These are phyloP conservation scores for Tuber aestivum DNA, from an alignment of 495 filamentous ascomycete genomes.

Conservation along the genomic window DNA sequence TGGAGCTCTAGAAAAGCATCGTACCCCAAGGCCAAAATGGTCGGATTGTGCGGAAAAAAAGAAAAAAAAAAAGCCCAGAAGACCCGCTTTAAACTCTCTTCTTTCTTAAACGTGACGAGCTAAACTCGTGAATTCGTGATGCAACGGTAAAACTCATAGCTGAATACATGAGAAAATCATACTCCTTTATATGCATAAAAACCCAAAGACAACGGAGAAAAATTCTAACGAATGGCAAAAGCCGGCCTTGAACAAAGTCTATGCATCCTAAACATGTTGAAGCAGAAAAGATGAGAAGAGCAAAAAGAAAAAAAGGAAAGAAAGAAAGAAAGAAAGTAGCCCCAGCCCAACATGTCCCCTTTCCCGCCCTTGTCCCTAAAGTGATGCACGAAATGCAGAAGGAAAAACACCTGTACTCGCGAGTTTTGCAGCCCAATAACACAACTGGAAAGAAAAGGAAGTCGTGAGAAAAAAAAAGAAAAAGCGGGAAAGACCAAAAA, in stretches of 20 bases:
- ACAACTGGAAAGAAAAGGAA: background rate
- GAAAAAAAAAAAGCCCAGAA: background rate
- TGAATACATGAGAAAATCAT: background rate
- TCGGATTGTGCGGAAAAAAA: background rate
- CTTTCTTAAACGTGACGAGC: background rate
- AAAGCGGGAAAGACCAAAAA: background rate
- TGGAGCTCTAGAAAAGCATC: background rate
- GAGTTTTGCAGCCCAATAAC: background rate
- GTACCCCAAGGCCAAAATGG: background rate
- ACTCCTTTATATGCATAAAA: constrained; percentile 1
- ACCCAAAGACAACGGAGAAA: background rate
- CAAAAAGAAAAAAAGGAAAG: background rate
- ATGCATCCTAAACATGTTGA: background rate
- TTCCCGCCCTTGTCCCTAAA: background rate
- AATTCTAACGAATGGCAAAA: background rate
- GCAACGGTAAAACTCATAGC: background rate
- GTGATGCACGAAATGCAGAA: background rate
- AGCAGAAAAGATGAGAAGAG: constrained; percentile 4
- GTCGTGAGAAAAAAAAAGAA: background rate
- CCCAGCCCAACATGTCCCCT: background rate
- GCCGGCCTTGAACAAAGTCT: background rate
- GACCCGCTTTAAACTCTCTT: background rate
- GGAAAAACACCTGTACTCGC: background rate
- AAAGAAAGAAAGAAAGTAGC: background rate
- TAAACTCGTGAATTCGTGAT: background rate